These are phyloP conservation scores for Penicillium sp. DNA, from an alignment of 2,329 filamentous ascomycete genomes.

Conservation along the genomic window DNA sequence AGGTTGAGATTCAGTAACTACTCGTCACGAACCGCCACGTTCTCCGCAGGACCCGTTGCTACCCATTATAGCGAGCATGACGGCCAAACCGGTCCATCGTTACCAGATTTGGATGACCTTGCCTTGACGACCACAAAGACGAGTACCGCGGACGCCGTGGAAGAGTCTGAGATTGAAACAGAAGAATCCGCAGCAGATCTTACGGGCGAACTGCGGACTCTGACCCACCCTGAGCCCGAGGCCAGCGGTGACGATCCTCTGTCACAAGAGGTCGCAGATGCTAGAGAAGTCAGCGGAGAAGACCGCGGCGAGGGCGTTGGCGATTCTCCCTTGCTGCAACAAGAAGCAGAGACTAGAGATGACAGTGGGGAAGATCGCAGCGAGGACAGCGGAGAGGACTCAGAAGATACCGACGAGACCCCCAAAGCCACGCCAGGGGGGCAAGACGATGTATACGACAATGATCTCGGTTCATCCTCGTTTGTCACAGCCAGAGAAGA, in stretches of 20 bases:
- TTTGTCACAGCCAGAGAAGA: slow-evolving; percentile 35
- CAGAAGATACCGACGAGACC: slow-evolving; percentile 18
- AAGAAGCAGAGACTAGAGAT: slow-evolving; percentile 1
- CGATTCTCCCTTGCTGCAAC: slow-evolving; percentile 3
- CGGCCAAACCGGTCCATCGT: slow-evolving; percentile 24
- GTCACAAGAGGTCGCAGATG: slow-evolving; percentile 1
- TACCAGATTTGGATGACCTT: slow-evolving; percentile 13
- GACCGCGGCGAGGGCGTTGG: not conserved
- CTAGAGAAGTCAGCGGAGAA: not conserved
- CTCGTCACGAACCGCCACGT: slow-evolving; percentile 49
- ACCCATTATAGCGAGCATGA: slow-evolving; percentile 41
- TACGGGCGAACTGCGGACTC: slow-evolving; percentile 21
- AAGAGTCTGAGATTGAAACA: slow-evolving; percentile 7
- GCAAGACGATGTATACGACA: slow-evolving; percentile 11
- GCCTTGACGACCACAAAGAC: slow-evolving; percentile 20
- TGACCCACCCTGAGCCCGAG: slow-evolving; percentile 25
- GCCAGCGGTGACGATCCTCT: slow-evolving; percentile 7
- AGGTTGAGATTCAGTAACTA: slow-evolving; percentile 45
- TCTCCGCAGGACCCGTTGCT: slow-evolving; percentile 48
- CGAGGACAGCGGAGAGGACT: not conserved
- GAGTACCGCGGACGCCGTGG: slow-evolving; percentile 5
- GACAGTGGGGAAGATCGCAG: slow-evolving; percentile 2
- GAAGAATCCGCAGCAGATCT: slow-evolving; percentile 14
- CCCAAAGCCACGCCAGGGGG: slow-evolving; percentile 7
- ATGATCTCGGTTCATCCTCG: slow-evolving; percentile 24